These are phyloP conservation scores for Rubia peregrina DNA, from an alignment of 305 asterid species.

Conservation along the genomic window DNA sequence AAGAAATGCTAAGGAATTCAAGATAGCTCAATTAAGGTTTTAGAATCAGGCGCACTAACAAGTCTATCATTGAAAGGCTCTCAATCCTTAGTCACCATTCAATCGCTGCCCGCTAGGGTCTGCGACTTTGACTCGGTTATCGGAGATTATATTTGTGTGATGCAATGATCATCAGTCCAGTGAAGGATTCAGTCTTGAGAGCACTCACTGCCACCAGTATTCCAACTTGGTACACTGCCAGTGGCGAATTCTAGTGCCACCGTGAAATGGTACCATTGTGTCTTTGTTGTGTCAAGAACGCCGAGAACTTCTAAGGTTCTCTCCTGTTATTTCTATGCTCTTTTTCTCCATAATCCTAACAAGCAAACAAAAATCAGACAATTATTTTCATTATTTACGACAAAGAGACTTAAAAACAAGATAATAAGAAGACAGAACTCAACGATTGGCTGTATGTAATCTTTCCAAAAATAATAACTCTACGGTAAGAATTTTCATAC, in stretches of 20 bases:
- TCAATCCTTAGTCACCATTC: constrained; percentile 70
- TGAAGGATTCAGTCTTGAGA: constrained; percentile 49
- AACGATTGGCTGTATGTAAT: no score
- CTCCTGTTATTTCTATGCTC: no score
- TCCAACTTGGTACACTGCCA: constrained; percentile 72
- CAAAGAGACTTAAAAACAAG: no score
- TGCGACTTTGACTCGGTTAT: constrained; percentile 82
- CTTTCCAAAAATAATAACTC: no score
- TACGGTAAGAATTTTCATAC: no score
- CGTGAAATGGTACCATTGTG: no score
- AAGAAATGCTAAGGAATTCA: background rate
- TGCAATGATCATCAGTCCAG: constrained; percentile 91
- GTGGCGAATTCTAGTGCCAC: constrained; percentile 16
- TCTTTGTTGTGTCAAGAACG: no score
- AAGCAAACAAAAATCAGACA: no score
- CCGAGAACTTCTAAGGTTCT: no score
- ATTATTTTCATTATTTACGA: no score
- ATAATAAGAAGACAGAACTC: no score
- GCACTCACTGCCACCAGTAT: constrained; percentile 83
- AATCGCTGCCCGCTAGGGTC: constrained; percentile 73
- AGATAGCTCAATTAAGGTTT: constrained; percentile 54
- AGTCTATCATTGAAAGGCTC: constrained; percentile 75
- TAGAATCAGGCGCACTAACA: constrained; percentile 61
- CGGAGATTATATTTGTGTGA: constrained; percentile 70
- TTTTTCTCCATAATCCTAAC: no score